Evolutionary conservation across 345 rosid species (phyloP), one percentile per base, ranked within the genome.

Genomic region (Rhizophora apiculata): DNA sequence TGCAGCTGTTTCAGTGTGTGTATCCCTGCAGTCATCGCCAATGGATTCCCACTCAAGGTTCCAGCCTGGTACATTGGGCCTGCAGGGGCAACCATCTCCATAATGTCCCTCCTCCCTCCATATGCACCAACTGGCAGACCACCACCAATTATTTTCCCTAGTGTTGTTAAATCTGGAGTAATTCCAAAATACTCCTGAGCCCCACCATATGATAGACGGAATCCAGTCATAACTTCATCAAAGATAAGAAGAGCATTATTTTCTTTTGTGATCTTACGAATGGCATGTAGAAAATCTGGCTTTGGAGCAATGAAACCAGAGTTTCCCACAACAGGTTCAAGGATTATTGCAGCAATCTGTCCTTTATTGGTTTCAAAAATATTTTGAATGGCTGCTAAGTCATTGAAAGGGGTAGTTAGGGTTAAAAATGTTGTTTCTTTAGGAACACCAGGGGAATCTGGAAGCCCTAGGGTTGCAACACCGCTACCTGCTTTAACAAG

Each of bases 11-110:
- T 85, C 22, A 92, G 85, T 11, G 93, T 87, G 76, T 90, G 89
- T 61, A 92, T 86, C 6, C 99, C 99, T 0, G 97, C 96, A 0
- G 98, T 89, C 98, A 92, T 92, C 18, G 99, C 99, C 78, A 95
- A 68, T 3, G 98, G 99, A 54, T 95, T 92, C 70, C 99, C 97
- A 61, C 99, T 92, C 79, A 90, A 85, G 58, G 99, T 92, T 61
- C 99, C 96, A 3, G 96, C 99, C 77, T 95, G 96, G 82, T 95
- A 95, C 97, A 95, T 89, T 6, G 98, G 97, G 76, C 99, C 98
- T 26, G 98, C 98, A 0, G 99, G 97, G 46, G 99, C 98, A 75
- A 92, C 98, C 97, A 90, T 87, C 81, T 92, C 91, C 97, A 92
- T 90, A 18, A 95, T 89, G 29, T 95, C 99, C 68, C 85, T 83